A percentile compares a stretch with the other conserved stretches of the same genome.
Conservation (phyloP, 2,329 filamentous ascomycete genomes). For the Microsporum ferrugineum region DNA sequence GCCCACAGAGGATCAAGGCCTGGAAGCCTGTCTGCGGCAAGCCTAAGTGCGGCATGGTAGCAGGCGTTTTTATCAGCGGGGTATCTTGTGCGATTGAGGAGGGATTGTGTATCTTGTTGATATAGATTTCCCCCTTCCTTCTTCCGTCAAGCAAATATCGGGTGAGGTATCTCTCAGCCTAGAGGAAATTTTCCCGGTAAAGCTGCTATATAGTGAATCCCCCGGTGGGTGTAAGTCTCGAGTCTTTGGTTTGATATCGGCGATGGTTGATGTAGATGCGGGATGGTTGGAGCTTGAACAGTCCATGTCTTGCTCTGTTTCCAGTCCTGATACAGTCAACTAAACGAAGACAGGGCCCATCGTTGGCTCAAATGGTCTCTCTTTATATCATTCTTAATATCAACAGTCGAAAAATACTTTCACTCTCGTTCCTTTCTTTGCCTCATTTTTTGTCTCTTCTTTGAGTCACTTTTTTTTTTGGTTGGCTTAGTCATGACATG, state of each 20-base stretch:
- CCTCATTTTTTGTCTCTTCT: background rate
- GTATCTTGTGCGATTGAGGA: background rate
- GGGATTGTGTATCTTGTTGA: background rate
- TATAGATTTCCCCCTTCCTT: background rate
- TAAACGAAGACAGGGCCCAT: background rate
- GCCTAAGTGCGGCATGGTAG: slow-evolving; percentile 5
- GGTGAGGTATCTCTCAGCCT: background rate
- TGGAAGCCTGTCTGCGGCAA: slow-evolving; percentile 31
- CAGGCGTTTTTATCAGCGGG: slow-evolving; percentile 3
- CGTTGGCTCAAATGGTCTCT: background rate
- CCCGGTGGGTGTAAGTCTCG: background rate
- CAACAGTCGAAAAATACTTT: background rate
- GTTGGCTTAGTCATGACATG: background rate
- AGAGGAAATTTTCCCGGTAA: background rate
- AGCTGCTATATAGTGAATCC: background rate
- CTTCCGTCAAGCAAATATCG: background rate
- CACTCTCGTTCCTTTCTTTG: background rate
- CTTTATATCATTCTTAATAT: background rate
- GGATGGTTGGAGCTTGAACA: background rate
- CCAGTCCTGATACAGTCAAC: background rate
- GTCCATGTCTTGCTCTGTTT: background rate
- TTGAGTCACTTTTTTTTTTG: background rate
- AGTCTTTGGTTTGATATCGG: background rate
- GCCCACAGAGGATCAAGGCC: slow-evolving; percentile 39
- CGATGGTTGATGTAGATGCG: background rate